Base-by-base conservation (phyloP, 192 early-diverging fungal species). In the Rhizophlyctis rosea region DNA sequence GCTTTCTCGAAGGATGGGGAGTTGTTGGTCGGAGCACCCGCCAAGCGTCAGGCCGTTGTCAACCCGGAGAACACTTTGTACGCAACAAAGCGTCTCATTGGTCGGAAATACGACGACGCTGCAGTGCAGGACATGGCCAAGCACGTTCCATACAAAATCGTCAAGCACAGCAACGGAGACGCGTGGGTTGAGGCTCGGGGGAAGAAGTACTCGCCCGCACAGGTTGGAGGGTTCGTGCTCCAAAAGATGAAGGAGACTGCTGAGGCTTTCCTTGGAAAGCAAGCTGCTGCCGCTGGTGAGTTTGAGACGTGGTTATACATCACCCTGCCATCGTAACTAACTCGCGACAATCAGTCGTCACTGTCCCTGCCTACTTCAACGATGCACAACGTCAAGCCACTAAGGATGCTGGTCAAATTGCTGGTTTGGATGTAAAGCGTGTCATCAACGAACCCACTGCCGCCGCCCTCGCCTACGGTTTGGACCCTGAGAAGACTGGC, bases 171-270 rank as follows among this genome's bases (percentile, higher is more conserved):
- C 64, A 99, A 99, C 78, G 94, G 94, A 21, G 95, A 99, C 72
- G 96, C 94, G n/a, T 98, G 95, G 95, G 87, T 99, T 13, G 91
- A 95, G 74, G 87, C 92, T 14, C 83, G 88, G 57, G 96, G 92
- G 18, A 94, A 99, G 75, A 89, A 81, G 73, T 99, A 98, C 85
- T 91, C 89, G 59, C 96, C 96, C 4, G 80, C 92, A 0, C 95
- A 99, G 80, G 91, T 99, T 51, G 94, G 95, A 67, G 96, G 86
- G 30, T 98, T 95, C 72, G 84, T 96, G n/a, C 84, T 98, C n/a
- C 86, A 87, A 68, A 99, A 99, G 81, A 94, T 99, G 95, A 97
- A 96, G 85, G 96, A 99, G 69, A 96, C 94, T 27, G 94, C 96
- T 7, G 81, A 85, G 56, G 63, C 63, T 23, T 84, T 80, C 73